A percentile compares a stretch with the other conserved stretches of the same genome.
Evolutionary conservation across 1,139 yeast species (phyloP).

Genomic region (Candida anutae): DNA sequence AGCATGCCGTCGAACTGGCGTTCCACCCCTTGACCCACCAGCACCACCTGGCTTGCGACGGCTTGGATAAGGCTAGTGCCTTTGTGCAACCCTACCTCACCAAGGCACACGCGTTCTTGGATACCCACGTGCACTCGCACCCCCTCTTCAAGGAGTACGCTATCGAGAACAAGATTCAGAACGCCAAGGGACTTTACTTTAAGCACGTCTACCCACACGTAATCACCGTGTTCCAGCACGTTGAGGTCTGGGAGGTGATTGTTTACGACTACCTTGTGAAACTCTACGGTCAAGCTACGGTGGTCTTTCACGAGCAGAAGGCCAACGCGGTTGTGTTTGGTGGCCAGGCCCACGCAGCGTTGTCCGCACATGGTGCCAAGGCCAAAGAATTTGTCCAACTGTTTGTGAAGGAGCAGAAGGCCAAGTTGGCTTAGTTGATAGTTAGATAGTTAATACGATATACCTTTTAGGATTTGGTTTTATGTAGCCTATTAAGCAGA

Average conservation of each 20-base stretch:
- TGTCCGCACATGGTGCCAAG: too few relatives aligned
- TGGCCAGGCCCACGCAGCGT: too few relatives aligned
- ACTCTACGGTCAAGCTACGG: constrained; percentile 10
- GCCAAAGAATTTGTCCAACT: too few relatives aligned
- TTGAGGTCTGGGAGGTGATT: constrained; percentile 25
- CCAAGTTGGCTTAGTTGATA: too few relatives aligned
- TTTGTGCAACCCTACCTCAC: constrained; percentile 26
- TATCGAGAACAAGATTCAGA: constrained; percentile 21
- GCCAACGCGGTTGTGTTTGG: too few relatives aligned
- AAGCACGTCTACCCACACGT: constrained; percentile 22
- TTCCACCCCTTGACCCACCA: constrained; percentile 34
- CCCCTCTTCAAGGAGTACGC: constrained; percentile 27
- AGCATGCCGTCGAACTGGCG: constrained; percentile 19
- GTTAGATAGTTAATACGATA: too few relatives aligned
- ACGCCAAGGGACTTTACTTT: constrained; percentile 12
- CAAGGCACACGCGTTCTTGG: constrained; percentile 23
- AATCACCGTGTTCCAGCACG: constrained; percentile 19
- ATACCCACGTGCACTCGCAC: constrained; percentile 29
- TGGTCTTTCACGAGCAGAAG: constrained; percentile 3
- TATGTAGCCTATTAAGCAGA: too few relatives aligned
- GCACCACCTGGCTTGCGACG: constrained; percentile 30
- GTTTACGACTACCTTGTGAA: constrained; percentile 14
- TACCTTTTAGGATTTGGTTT: too few relatives aligned
- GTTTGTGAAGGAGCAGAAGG: too few relatives aligned
- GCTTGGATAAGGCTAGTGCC: constrained; percentile 22